A percentile compares a stretch with the other conserved stretches of the same genome.
phyloP scores from a whole-genome alignment of 73 alveolate species.

The Blepharisma japonicum region DNA sequence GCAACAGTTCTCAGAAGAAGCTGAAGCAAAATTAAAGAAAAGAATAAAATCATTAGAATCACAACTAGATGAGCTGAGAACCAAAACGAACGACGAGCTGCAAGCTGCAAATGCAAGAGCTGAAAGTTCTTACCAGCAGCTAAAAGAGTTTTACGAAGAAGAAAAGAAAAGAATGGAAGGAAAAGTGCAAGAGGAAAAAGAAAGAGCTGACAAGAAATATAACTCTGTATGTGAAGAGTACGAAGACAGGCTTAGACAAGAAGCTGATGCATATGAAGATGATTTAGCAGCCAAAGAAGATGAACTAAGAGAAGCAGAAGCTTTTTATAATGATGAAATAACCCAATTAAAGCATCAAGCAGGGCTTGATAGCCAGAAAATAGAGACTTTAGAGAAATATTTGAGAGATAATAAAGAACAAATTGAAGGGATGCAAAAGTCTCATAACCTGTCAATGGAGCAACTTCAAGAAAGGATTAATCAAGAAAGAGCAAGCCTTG shows the following conservation, averaged over 20 bases:
- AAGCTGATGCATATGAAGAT: constrained; percentile 43
- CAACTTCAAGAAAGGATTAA: constrained; percentile 21
- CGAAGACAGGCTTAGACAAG: constrained; percentile 49
- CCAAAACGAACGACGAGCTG: neutral
- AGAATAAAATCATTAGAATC: neutral
- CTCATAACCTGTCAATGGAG: constrained; percentile 8
- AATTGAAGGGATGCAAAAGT: neutral
- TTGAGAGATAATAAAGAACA: constrained; percentile 34
- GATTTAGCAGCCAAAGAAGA: constrained; percentile 18
- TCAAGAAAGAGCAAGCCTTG: constrained; percentile 60
- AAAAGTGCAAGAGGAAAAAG: constrained; percentile 65
- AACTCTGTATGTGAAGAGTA: constrained; percentile 43
- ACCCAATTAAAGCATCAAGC: constrained; percentile 17
- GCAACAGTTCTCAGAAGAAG: constrained; percentile 1
- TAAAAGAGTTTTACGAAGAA: constrained; percentile 69
- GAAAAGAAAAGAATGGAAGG: constrained; percentile 76
- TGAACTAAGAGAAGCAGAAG: neutral
- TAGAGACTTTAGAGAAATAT: constrained; percentile 28
- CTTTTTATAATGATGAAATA: constrained; percentile 11
- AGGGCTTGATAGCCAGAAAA: constrained; percentile 9
- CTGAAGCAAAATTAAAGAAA: constrained; percentile 14
- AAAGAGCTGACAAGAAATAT: constrained; percentile 27
- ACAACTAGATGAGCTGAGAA: neutral
- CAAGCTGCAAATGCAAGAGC: constrained; percentile 31
- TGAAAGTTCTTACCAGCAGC: constrained; percentile 63